Conservation (phyloP, 2,329 filamentous ascomycete species). For the Delphinella strobiligena region DNA sequence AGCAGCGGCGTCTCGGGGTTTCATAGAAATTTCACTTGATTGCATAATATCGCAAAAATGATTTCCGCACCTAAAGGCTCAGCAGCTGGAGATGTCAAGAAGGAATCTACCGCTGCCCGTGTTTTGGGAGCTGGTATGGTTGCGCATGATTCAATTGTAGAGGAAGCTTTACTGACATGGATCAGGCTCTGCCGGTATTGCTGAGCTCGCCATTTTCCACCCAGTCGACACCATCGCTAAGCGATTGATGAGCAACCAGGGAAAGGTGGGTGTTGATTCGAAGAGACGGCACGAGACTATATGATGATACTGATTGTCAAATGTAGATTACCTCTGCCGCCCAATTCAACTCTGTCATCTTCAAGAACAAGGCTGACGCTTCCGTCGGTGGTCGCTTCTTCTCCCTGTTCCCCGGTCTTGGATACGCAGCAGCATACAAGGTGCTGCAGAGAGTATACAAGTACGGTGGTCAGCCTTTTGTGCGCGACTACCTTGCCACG, state of each 20-base stretch:
- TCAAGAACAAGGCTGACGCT: slow-evolving; percentile 74
- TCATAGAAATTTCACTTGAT: background rate
- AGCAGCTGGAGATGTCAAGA: slow-evolving; percentile 55
- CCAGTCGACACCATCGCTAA: slow-evolving; percentile 97
- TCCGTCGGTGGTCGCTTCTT: slow-evolving; percentile 68
- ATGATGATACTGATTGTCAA: background rate
- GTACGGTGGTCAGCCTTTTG: slow-evolving; percentile 93
- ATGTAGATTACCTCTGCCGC: slow-evolving; percentile 42
- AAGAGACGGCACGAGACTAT: background rate
- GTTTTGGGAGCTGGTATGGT: slow-evolving; percentile 76
- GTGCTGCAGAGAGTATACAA: slow-evolving; percentile 95
- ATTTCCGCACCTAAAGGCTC: slow-evolving; percentile 15
- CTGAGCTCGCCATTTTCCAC: slow-evolving; percentile 87
- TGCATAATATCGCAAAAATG: background rate
- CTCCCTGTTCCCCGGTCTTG: slow-evolving; percentile 90
- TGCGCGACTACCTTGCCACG: slow-evolving; percentile 71
- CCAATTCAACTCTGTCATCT: slow-evolving; percentile 82
- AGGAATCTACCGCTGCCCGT: slow-evolving; percentile 79
- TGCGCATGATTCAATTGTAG: slow-evolving; percentile 1
- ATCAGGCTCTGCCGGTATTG: slow-evolving; percentile 79
- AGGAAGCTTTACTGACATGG: slow-evolving; percentile 3
- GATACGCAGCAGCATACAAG: slow-evolving; percentile 97
- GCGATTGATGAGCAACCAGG: slow-evolving; percentile 97
- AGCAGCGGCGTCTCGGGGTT: background rate
- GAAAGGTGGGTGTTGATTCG: slow-evolving; percentile 42